Percentiles rank a stretch among this genome's conserved stretches.
phyloP scores from a whole-genome alignment of 1,139 yeast genomes.

The Magnusiomyces paraingens region DNA sequence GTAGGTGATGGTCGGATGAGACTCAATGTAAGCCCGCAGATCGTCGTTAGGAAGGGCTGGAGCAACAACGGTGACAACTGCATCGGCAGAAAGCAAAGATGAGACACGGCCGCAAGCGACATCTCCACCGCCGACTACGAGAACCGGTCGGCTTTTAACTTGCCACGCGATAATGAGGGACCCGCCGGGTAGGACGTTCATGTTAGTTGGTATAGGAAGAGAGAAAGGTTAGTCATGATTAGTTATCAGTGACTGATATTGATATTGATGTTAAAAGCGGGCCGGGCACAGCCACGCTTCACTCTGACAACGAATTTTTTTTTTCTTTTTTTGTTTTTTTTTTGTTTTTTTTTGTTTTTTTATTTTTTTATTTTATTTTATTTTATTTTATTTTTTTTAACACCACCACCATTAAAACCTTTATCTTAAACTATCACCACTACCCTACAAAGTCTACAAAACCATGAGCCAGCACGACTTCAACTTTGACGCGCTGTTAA shows the following conservation, averaged over 20 bases:
- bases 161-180: conserved; percentile 71
- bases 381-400: too few relatives aligned
- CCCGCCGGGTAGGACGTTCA: conserved; percentile 33
- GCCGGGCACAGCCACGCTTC: too few relatives aligned
- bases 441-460: too few relatives aligned
- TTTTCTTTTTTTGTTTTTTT: too few relatives aligned
- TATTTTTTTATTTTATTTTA: too few relatives aligned
- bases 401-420: too few relatives aligned
- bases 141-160: conserved; percentile 54
- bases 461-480: too few relatives aligned
- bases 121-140: conserved; percentile 77
- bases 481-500: too few relatives aligned
- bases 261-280: too few relatives aligned
- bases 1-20: conserved; percentile 37
- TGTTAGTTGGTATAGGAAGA: neutral
- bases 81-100: conserved; percentile 63
- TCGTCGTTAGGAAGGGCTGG: conserved; percentile 45
- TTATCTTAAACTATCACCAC: too few relatives aligned
- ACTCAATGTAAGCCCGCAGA: conserved; percentile 37
- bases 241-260: neutral
- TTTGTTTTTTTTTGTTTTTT: too few relatives aligned
- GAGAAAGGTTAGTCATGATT: neutral
- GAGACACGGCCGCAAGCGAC: conserved; percentile 69
- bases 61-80: conserved; percentile 61
- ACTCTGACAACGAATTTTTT: too few relatives aligned